Conservation (phyloP, 169 alveolate species). For the Eimeria sp. region DNA sequence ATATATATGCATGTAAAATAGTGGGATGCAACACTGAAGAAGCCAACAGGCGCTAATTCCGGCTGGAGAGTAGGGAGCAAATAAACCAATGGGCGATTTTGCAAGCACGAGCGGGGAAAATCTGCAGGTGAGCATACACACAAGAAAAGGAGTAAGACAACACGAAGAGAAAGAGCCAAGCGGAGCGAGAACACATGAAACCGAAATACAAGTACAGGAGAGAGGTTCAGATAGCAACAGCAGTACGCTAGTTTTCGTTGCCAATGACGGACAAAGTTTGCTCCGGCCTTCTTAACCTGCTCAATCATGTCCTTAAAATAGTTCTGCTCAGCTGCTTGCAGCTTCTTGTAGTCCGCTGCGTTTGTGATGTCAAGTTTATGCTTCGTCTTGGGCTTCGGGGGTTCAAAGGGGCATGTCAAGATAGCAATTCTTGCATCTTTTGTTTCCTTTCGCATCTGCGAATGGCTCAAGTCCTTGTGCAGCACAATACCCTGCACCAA, state of each 20-base stretch:
- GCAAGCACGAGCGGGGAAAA: no score
- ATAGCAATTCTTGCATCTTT: constrained; percentile 98
- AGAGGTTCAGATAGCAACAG: no score
- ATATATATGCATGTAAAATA: neutral
- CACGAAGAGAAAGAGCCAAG: neutral
- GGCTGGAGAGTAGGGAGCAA: no score
- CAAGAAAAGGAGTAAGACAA: neutral
- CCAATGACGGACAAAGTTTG: constrained; percentile 93
- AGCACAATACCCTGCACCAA: constrained; percentile 97
- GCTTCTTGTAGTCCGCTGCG: constrained; percentile 98
- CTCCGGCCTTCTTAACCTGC: constrained; percentile 97
- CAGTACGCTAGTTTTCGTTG: neutral
- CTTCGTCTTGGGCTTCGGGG: constrained; percentile 99
- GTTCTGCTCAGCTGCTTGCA: constrained; percentile 96
- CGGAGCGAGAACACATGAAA: no score
- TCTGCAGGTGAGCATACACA: no score
- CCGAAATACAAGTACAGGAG: no score
- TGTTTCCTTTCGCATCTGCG: constrained; percentile 98
- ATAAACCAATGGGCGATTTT: no score
- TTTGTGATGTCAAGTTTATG: constrained; percentile 98
- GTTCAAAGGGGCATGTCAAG: constrained; percentile 99
- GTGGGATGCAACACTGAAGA: no score
- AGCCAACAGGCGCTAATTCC: no score
- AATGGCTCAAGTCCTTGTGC: constrained; percentile 99
- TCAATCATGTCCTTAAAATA: constrained; percentile 98